These are phyloP conservation scores for Gnetum montanum DNA, from an alignment of 75 land plant species.

Conservation along the genomic window DNA sequence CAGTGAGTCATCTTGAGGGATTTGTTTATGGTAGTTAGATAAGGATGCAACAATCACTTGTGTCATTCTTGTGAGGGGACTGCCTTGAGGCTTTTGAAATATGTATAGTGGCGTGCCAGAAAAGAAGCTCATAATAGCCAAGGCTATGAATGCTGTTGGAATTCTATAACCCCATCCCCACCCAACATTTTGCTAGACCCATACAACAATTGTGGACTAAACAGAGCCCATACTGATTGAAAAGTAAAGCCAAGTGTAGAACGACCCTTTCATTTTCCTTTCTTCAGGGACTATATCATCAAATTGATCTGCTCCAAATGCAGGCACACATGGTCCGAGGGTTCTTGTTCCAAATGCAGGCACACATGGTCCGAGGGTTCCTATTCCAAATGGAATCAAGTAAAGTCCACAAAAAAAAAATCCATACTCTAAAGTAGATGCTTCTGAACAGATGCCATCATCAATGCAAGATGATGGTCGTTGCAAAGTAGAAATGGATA, in stretches of 20 bases:
- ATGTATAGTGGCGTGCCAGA: neutral
- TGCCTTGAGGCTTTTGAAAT: neutral
- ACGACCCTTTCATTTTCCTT: neutral
- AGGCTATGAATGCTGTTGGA: neutral
- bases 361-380: neutral
- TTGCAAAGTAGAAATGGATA: neutral
- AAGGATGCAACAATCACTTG: neutral
- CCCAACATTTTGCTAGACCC: neutral
- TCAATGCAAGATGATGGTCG: neutral
- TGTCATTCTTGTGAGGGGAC: neutral
- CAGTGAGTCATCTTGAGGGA: neutral
- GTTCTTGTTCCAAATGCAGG: conserved; percentile 77
- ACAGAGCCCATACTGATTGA: neutral
- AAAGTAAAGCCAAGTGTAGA: neutral
- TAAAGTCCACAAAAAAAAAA: neutral
- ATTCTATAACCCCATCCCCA: neutral
- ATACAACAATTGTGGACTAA: neutral
- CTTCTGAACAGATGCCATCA: neutral
- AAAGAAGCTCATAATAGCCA: neutral
- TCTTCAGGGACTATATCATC: neutral
- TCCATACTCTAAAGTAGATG: neutral
- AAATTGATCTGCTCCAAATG: neutral
- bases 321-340: conserved; percentile 30
- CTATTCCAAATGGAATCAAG: neutral
- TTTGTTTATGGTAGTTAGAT: neutral